phyloP scores from a whole-genome alignment of 1,139 yeast species.

The Yamadazyma mexicana region DNA sequence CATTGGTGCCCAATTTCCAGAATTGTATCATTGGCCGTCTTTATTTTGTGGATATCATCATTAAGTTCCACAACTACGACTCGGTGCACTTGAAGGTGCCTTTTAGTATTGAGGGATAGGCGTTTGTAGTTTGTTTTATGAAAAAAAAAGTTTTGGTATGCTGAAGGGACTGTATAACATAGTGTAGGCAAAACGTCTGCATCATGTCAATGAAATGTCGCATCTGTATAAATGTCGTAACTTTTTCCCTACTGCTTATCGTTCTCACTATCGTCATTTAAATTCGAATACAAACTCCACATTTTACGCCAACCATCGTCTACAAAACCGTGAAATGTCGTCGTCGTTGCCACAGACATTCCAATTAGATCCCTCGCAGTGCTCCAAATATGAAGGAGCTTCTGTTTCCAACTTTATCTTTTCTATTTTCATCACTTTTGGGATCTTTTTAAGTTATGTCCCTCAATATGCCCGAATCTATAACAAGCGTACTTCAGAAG shows the following conservation, averaged over 20 bases:
- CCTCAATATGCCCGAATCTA: conserved; percentile 74
- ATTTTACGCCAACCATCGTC: not conserved
- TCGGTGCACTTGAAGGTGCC: conserved; percentile 37
- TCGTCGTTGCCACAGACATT: not conserved
- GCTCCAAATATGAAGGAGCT: conserved; percentile 48
- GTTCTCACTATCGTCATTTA: not conserved
- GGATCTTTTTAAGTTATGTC: conserved; percentile 70
- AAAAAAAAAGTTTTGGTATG: too few relatives aligned
- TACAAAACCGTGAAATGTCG: not conserved
- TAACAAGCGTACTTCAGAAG: conserved; percentile 67
- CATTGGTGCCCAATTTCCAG: conserved; percentile 60
- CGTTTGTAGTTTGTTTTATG: too few relatives aligned
- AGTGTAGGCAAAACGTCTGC: too few relatives aligned
- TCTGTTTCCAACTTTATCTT: conserved; percentile 47
- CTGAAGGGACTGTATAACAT: too few relatives aligned
- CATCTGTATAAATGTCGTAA: not conserved
- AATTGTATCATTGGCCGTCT: conserved; percentile 54
- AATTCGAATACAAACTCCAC: not conserved
- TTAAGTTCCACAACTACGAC: conserved; percentile 34
- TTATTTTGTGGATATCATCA: conserved; percentile 40
- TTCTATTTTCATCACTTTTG: conserved; percentile 57
- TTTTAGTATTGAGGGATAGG: conserved; percentile 20
- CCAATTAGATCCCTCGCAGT: conserved; percentile 19
- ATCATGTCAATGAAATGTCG: too few relatives aligned
- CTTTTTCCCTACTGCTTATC: too few relatives aligned